These are phyloP conservation scores for Sporothrix globosa DNA, from an alignment of 2,329 filamentous ascomycete genomes.

Conservation along the genomic window DNA sequence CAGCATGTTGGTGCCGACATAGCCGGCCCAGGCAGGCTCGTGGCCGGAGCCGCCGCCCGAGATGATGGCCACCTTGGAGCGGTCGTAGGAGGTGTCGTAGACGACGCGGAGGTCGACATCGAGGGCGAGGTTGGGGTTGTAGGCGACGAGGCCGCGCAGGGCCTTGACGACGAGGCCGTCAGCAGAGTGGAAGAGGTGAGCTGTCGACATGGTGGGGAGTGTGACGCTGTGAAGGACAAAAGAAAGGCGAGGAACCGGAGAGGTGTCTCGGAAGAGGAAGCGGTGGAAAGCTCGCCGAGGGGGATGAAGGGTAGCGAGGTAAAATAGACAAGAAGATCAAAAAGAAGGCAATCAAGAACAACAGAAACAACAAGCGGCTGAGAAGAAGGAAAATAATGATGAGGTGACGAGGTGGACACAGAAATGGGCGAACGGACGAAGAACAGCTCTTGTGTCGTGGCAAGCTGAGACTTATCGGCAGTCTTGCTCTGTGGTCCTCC, in stretches of 20 bases:
- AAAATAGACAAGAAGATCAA: not conserved
- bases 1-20: constrained; percentile 65
- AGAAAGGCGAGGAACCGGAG: not conserved
- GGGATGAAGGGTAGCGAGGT: not conserved
- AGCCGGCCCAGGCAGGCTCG: constrained; percentile 66
- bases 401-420: not conserved
- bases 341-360: not conserved
- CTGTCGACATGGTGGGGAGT: constrained; percentile 51
- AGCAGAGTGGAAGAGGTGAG: constrained; percentile 56
- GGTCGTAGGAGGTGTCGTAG: constrained; percentile 52
- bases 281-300: not conserved
- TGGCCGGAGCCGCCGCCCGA: constrained; percentile 61
- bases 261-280: not conserved
- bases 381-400: not conserved
- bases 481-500: not conserved
- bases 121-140: constrained; percentile 55
- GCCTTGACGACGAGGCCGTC: constrained; percentile 59
- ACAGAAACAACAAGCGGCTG: not conserved
- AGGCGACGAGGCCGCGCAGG: constrained; percentile 56
- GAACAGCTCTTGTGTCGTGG: constrained; percentile 5
- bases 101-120: constrained; percentile 58
- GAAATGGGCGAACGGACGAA: constrained; percentile 2
- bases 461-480: constrained; percentile 7
- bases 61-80: constrained; percentile 54
- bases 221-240: not conserved